Conservation (phyloP, 148 eudicot genomes). For the Cornus controversa region DNA sequence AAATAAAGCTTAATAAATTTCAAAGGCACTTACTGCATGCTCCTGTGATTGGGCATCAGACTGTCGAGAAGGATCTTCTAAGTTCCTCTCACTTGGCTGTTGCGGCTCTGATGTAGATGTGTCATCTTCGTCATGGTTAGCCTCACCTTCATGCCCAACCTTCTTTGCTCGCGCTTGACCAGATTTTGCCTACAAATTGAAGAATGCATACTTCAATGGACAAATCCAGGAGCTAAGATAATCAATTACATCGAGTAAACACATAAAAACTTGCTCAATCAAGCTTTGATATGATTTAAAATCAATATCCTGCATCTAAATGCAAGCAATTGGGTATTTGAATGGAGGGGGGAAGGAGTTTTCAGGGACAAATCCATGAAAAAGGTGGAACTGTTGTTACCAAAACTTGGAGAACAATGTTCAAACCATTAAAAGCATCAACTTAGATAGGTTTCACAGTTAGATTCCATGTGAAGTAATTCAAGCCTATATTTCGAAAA, state of each 20-base stretch:
- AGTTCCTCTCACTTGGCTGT: slow-evolving; percentile 45
- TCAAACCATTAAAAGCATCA: neutral
- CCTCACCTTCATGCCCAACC: slow-evolving; percentile 64
- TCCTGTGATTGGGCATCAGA: slow-evolving; percentile 50
- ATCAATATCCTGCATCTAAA: neutral
- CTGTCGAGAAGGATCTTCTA: slow-evolving; percentile 47
- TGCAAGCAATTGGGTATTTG: neutral
- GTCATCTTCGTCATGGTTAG: slow-evolving; percentile 52
- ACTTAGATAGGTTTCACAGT: neutral
- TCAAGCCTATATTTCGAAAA: too few species aligned
- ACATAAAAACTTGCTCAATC: neutral
- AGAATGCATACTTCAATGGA: neutral
- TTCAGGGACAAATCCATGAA: neutral
- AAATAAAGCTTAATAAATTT: neutral
- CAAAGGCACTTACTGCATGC: slow-evolving; percentile 37
- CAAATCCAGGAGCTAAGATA: neutral
- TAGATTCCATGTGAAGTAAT: neutral
- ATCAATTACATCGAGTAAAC: neutral
- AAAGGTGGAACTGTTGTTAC: neutral
- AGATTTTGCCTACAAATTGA: slow-evolving; percentile 50
- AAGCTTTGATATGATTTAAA: neutral
- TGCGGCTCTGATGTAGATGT: slow-evolving; percentile 51
- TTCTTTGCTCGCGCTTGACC: slow-evolving; percentile 59
- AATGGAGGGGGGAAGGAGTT: too few species aligned
- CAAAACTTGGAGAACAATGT: neutral